Conservation (phyloP, 2,329 filamentous ascomycete genomes). For the Colletotrichum lini region DNA sequence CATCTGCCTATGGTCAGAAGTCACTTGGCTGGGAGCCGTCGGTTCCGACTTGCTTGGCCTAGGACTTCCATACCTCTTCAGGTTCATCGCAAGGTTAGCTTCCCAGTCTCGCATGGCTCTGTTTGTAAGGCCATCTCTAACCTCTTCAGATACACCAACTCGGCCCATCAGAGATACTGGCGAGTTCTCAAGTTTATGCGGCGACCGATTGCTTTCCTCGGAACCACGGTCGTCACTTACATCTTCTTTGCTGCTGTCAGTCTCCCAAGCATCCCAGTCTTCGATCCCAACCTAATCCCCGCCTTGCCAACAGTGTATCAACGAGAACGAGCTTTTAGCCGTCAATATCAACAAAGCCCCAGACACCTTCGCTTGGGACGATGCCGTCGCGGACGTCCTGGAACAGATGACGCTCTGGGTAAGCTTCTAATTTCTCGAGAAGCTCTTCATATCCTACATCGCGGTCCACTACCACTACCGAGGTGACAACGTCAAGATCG, state of each 20-base stretch:
- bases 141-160: conserved; percentile 47
- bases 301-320: conserved; percentile 38
- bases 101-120: background rate
- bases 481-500: conserved; percentile 41
- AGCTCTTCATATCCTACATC: conserved; percentile 49
- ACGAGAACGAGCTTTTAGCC: conserved; percentile 38
- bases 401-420: conserved; percentile 45
- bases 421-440: conserved; percentile 48
- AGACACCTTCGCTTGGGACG: conserved; percentile 29
- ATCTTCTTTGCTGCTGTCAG: conserved; percentile 43
- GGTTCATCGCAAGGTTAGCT: conserved; percentile 45
- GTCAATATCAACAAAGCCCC: conserved; percentile 40
- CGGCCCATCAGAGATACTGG: conserved; percentile 49
- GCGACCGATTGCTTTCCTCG: conserved; percentile 45
- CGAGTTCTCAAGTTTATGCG: conserved; percentile 46
- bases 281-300: background rate
- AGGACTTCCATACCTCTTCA: conserved; percentile 46
- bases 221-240: conserved; percentile 38
- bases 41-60: conserved; percentile 43
- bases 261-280: background rate
- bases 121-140: background rate
- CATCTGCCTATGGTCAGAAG: conserved; percentile 45
- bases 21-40: conserved; percentile 45
- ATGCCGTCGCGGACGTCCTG: conserved; percentile 24
- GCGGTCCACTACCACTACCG: conserved; percentile 50